These are phyloP conservation scores for Kodamaea fukazawae DNA, from an alignment of 805 yeast species.

Conservation along the genomic window DNA sequence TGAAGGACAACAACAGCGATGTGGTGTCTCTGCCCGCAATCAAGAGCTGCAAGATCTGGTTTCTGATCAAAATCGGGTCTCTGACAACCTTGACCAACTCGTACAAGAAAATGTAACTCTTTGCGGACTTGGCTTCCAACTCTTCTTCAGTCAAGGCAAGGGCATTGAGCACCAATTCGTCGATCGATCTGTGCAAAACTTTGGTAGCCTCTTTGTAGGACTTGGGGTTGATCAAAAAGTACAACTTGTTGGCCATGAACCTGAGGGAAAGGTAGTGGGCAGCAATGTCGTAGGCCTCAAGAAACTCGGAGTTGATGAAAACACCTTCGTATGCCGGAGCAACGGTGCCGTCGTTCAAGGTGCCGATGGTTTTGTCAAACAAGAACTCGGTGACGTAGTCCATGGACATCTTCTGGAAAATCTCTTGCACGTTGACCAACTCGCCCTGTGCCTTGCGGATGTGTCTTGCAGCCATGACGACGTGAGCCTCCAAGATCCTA, in stretches of 20 bases:
- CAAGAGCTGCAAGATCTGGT: slow-evolving; percentile 47
- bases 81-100: slow-evolving; percentile 46
- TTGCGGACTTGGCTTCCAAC: slow-evolving; percentile 24
- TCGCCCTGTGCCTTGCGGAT: not conserved
- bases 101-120: slow-evolving; percentile 42
- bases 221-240: slow-evolving; percentile 13
- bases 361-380: slow-evolving; percentile 12
- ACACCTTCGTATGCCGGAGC: slow-evolving; percentile 3
- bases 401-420: slow-evolving; percentile 9
- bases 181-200: slow-evolving; percentile 26
- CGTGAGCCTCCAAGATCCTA: slow-evolving; percentile 13
- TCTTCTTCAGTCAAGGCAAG: slow-evolving; percentile 26
- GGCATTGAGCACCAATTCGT: slow-evolving; percentile 37
- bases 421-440: slow-evolving; percentile 6
- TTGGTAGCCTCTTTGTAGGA: slow-evolving; percentile 15
- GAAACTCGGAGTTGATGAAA: slow-evolving; percentile 6
- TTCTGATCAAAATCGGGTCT: slow-evolving; percentile 43
- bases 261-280: slow-evolving; percentile 16
- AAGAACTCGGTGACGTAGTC: slow-evolving; percentile 17
- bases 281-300: slow-evolving; percentile 16
- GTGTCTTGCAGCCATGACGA: slow-evolving; percentile 12
- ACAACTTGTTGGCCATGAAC: slow-evolving; percentile 16
- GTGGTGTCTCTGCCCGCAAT: slow-evolving; percentile 57
- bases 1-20: slow-evolving; percentile 44
- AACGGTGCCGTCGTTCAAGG: slow-evolving; percentile 10